Evolutionary conservation across 352 stramenopile genomes (phyloP).

Genomic region (Phytophthora litchii): DNA sequence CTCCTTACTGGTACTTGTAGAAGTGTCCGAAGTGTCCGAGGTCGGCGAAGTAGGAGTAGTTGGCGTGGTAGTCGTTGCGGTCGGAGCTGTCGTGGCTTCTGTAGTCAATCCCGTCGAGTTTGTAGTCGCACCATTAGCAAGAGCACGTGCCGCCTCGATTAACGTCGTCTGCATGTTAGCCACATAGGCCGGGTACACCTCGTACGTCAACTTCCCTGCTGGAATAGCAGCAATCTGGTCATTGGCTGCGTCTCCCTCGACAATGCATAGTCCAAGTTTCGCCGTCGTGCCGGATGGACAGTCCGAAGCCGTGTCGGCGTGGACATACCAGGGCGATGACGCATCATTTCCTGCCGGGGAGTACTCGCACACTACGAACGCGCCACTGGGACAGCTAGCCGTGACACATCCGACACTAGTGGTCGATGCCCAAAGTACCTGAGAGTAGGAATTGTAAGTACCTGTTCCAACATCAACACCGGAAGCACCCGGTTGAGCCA

Average conservation of each 20-base stretch:
- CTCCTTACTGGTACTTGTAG: neutral
- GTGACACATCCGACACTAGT: conserved; percentile 68
- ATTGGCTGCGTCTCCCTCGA: conserved; percentile 53
- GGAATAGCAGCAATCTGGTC: conserved; percentile 61
- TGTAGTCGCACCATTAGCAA: conserved; percentile 25
- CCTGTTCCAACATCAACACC: conserved; percentile 59
- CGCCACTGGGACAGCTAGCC: conserved; percentile 43
- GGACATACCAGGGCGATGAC: conserved; percentile 62
- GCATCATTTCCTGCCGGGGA: conserved; percentile 58
- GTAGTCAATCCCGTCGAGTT: conserved; percentile 7
- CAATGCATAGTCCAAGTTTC: conserved; percentile 53
- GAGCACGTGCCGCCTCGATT: conserved; percentile 38
- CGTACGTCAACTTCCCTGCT: conserved; percentile 57
- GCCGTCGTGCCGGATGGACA: conserved; percentile 59
- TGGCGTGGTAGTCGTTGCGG: conserved; percentile 2
- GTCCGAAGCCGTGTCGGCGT: conserved; percentile 47
- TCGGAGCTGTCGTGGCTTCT: conserved; percentile 9
- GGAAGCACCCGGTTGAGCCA: conserved; percentile 46
- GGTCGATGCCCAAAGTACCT: conserved; percentile 70
- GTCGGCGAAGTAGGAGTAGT: conserved; percentile 3
- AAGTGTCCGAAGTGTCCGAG: neutral
- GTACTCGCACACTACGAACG: conserved; percentile 71
- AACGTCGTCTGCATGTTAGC: conserved; percentile 57
- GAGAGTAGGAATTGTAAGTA: conserved; percentile 79
- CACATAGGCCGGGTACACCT: conserved; percentile 65